phyloP scores from a whole-genome alignment of 495 filamentous ascomycete species.

The Paragyromitra xinjiangensis region DNA sequence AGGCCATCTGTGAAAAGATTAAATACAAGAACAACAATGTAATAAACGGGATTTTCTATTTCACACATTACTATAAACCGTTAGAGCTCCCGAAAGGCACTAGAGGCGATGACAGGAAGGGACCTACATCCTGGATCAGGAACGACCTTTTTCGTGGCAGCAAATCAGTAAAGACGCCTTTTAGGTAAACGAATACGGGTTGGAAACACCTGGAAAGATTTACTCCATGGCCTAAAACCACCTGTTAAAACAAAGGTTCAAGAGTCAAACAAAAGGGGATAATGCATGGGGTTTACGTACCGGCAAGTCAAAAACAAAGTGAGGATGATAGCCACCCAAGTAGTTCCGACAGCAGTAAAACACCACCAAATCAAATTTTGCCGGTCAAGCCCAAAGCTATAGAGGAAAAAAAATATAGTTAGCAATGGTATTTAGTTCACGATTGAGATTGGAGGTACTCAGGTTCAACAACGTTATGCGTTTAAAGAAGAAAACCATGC shows the following conservation, averaged over 20 bases:
- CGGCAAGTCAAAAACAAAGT: not conserved
- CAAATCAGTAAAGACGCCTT: not conserved
- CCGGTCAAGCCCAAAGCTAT: not conserved
- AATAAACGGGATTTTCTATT: not conserved
- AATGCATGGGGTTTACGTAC: not conserved
- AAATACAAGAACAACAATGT: not conserved
- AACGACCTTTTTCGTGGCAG: not conserved
- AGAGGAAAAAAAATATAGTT: not conserved
- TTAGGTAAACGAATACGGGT: not conserved
- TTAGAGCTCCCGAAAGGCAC: not conserved
- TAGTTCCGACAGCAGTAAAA: not conserved
- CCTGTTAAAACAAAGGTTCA: not conserved
- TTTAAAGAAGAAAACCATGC: constrained; percentile 1
- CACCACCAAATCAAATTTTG: not conserved
- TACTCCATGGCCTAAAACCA: not conserved
- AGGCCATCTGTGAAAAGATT: not conserved
- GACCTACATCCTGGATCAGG: not conserved
- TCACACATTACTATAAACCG: not conserved
- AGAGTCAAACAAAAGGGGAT: not conserved
- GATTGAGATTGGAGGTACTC: not conserved
- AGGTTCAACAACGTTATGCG: not conserved
- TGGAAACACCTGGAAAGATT: not conserved
- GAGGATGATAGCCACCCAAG: not conserved
- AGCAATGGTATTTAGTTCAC: not conserved
- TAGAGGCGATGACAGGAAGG: not conserved